Percentiles rank a stretch among this genome's conserved stretches.
Evolutionary conservation across 495 filamentous ascomycete genomes (phyloP).

Genomic region (Neurospora intermedia): DNA sequence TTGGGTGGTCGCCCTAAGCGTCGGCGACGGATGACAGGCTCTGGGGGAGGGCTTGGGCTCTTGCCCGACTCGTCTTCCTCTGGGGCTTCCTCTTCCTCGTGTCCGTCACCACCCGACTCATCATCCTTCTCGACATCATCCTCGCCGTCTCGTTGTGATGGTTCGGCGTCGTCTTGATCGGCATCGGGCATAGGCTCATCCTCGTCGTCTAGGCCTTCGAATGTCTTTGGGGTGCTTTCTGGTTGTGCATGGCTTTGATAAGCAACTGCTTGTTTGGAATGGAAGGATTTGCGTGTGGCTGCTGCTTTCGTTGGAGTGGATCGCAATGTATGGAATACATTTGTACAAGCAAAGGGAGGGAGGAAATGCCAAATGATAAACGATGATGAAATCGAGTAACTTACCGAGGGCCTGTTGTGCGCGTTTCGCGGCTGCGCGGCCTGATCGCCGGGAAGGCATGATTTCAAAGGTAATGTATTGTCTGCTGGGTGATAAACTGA

Average conservation of each 20-base stretch:
- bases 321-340: neutral
- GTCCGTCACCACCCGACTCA: constrained; percentile 32
- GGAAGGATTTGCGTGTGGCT: neutral
- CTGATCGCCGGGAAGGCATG: constrained; percentile 22
- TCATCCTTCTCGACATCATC: constrained; percentile 28
- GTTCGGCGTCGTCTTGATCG: constrained; percentile 31
- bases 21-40: constrained; percentile 54
- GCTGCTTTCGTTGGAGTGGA: neutral
- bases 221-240: constrained; percentile 42
- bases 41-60: constrained; percentile 44
- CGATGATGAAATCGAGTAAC: constrained; percentile 2
- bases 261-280: constrained; percentile 1
- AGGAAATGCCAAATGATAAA: neutral
- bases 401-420: constrained; percentile 23
- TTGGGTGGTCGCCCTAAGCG: constrained; percentile 80
- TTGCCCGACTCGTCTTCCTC: constrained; percentile 35
- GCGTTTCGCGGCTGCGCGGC: constrained; percentile 24
- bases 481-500: neutral
- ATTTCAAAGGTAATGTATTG: neutral
- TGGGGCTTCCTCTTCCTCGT: constrained; percentile 26
- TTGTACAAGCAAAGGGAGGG: neutral
- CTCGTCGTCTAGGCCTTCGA: constrained; percentile 39
- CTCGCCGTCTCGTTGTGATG: constrained; percentile 14
- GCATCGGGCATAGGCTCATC: constrained; percentile 40
- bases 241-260: constrained; percentile 2